Evolutionary conservation across 768 basidiomycete species (phyloP), one percentile per base, ranked within the genome.

Genomic region (Suillus ampliporus): DNA sequence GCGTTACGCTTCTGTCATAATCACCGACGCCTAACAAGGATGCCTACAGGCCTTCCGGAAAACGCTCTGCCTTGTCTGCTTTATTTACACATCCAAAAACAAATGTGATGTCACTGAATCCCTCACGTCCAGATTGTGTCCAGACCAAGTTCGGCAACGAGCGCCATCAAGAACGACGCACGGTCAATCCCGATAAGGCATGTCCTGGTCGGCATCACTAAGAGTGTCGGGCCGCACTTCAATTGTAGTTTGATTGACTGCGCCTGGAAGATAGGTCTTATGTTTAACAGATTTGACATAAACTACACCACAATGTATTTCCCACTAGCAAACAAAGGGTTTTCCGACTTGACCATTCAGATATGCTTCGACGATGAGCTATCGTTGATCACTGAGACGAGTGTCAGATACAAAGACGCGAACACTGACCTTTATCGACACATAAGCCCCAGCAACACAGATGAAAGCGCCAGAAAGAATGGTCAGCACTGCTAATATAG

Each of bases 381-480:
- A 62, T 48, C 41, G 53, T 37, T 38, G 60, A 54, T 66, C 15
- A 34, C 64, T 17, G 23, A 23, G 46, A 48, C 9, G 50, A 52
- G 17, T 40, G 48, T 40, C 7, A 58, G n/a, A 9, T 21, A 38
- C 38, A 8, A 58, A 59, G 58, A 48, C 46, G 19, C 41, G 48
- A 14, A n/a, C 34, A 60, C 76, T 58, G 63, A 80, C 84, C 75
- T 83, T 83, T 52, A 84, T 76, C 15, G 81, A 83, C 5, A 85
- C 82, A 68, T 82, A 85, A 2, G 83, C 83, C 28, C 84, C 84
- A 2, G 83, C 80, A 11, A 83, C 74, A 65, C 85, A 86, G 44
- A 84, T 82, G 64, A 85, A 86, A 34, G 78, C 80, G 2, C 84
- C 85, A 3, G 79, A 75, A 7, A 82, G 37, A 41, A 85, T 77